Evolutionary conservation across 768 basidiomycete genomes (phyloP), one percentile per base, ranked within the genome.

Genomic region (Suillus fuscotomentosus): DNA sequence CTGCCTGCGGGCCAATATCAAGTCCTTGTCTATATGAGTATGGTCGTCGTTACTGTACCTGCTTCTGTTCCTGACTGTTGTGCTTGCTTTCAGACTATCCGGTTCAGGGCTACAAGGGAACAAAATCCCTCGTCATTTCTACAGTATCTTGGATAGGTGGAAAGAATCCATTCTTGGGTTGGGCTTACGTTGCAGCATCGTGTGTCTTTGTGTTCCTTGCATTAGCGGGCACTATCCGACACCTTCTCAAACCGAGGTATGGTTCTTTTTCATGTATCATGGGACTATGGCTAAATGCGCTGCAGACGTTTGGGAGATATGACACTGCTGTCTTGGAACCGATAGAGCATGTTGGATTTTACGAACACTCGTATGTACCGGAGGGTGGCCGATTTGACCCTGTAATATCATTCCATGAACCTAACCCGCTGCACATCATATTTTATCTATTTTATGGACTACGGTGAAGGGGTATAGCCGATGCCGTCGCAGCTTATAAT

Each of bases 101-200:
- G 6, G 97, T 99, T 57, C 80, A 85, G 55, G 84, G 89, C 10
- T 99, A 92, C 81, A 88, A 88, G 60, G 97, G 97, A 50, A 98
- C 97, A 11, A 99, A 99, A 77, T 95, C 95, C 0, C 84, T 99
- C 65, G 96, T 99, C 39, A 92, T 99, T 67, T 95, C 95, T 51
- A 99, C 97, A 3, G 95, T 97, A 15, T 94, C 96, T 2, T 99
- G 97, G 96, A 94, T 97, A 73, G 97, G 97, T 13, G 97, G 97
- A 47, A 96, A 97, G 80, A 98, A 99, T 70, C 89, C 95, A 1
- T 99, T 99, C 88, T 83, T 99, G 22, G 97, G 97, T 9, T 99
- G 96, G 95, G 94, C 95, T 2, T 99, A 99, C 72, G 90, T 99
- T 53, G 96, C 90, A 17, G 87, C 95, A 1, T 88, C 96, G 2